phyloP scores from a whole-genome alignment of 129 eudicot species.

The Tagetes erecta region DNA sequence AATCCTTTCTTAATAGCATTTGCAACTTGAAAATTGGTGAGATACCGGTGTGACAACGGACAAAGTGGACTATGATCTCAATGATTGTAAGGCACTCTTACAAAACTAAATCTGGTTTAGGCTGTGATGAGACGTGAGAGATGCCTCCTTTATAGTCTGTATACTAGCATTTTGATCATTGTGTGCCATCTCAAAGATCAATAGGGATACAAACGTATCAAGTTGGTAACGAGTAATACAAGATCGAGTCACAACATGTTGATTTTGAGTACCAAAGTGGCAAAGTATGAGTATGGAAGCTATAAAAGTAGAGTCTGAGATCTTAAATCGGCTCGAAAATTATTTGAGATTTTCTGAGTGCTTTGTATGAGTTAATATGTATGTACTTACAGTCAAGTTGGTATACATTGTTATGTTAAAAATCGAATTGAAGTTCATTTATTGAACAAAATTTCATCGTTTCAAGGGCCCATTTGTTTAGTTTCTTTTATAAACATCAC shows the following conservation, averaged over 20 bases:
- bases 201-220: slow-evolving; percentile 8
- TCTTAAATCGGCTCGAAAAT: neutral
- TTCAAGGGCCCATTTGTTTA: neutral
- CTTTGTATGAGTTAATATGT: neutral
- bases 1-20: slow-evolving; percentile 25
- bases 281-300: neutral
- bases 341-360: neutral
- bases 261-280: neutral
- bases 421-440: neutral
- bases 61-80: slow-evolving; percentile 14
- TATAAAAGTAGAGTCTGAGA: neutral
- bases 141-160: slow-evolving; percentile 16
- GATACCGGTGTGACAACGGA: neutral
- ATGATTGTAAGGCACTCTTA: neutral
- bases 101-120: neutral
- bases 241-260: neutral
- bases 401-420: neutral
- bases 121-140: neutral
- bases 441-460: neutral
- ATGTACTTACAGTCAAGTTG: neutral
- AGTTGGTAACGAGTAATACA: slow-evolving; percentile 3
- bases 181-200: slow-evolving; percentile 3
- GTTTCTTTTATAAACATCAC: too few relatives aligned
- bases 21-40: slow-evolving; percentile 7
- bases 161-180: slow-evolving; percentile 13